Percentiles rank a stretch among this genome's conserved stretches.
Conservation (phyloP, 805 yeast species). For the Diddensiella transvaalensis region DNA sequence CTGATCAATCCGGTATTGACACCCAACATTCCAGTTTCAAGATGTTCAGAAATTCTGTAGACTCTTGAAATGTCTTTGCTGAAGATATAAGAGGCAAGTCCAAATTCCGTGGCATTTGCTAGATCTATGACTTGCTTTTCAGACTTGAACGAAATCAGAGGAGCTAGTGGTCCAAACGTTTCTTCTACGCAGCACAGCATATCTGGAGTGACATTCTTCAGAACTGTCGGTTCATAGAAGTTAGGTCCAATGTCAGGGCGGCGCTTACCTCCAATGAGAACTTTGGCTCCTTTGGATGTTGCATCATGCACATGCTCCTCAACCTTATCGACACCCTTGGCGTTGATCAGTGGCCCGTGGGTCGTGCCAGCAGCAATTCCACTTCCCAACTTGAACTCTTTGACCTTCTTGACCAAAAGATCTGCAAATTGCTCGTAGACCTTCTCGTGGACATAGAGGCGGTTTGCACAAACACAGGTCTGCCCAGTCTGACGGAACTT, state of each 20-base stretch:
- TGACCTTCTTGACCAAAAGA: conserved; percentile 44
- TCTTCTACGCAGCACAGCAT: conserved; percentile 65
- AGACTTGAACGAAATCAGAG: conserved; percentile 57
- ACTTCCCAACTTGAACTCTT: conserved; percentile 52
- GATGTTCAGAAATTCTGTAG: conserved; percentile 59
- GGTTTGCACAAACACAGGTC: conserved; percentile 77
- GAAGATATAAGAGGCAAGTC: conserved; percentile 74
- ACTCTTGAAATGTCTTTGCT: conserved; percentile 52
- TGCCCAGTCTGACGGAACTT: conserved; percentile 79
- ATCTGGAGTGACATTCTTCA: conserved; percentile 52
- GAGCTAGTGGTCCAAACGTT: conserved; percentile 79
- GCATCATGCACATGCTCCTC: conserved; percentile 64
- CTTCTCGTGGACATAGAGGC: conserved; percentile 60
- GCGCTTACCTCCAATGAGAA: conserved; percentile 57
- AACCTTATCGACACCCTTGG: conserved; percentile 59
- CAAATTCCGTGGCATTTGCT: conserved; percentile 68
- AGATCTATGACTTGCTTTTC: conserved; percentile 58
- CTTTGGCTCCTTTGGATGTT: conserved; percentile 56
- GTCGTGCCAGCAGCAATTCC: conserved; percentile 56
- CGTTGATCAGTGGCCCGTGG: conserved; percentile 74
- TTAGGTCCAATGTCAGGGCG: conserved; percentile 54
- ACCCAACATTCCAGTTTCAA: conserved; percentile 79
- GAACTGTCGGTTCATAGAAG: conserved; percentile 66
- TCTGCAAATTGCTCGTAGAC: conserved; percentile 61
- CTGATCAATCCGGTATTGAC: conserved; percentile 73